Evolutionary conservation across 495 filamentous ascomycete species (phyloP).

Genomic region (Podospora conica): DNA sequence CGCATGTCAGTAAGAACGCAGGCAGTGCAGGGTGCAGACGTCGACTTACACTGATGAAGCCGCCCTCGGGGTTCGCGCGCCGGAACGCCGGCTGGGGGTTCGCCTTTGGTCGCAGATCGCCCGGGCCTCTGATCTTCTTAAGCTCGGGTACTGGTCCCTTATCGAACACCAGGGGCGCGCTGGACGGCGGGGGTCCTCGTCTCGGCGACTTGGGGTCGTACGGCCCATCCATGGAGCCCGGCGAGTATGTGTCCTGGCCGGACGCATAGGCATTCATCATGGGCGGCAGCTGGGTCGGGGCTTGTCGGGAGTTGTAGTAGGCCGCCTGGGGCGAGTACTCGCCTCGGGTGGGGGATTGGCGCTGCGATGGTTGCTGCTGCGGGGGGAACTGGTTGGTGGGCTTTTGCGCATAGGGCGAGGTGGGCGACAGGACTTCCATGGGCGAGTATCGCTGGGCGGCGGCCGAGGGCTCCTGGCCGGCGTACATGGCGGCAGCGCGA

Average conservation of each 20-base stretch:
- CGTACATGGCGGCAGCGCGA: conserved; percentile 46
- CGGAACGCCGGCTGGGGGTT: conserved; percentile 85
- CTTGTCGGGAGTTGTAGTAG: conserved; percentile 44
- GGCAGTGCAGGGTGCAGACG: background rate
- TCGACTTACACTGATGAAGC: conserved; percentile 88
- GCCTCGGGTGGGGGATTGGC: conserved; percentile 45
- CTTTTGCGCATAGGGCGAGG: conserved; percentile 46
- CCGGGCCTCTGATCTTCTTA: conserved; percentile 61
- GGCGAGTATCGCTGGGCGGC: conserved; percentile 91
- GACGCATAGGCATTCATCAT: conserved; percentile 56
- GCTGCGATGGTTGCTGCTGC: conserved; percentile 32
- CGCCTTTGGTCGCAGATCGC: conserved; percentile 74
- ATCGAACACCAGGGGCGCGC: conserved; percentile 41
- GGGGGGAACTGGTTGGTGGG: conserved; percentile 35
- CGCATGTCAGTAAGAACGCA: background rate
- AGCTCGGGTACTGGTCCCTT: conserved; percentile 83
- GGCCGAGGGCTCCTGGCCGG: conserved; percentile 68
- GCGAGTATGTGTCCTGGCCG: conserved; percentile 57
- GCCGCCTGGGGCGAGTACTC: conserved; percentile 44
- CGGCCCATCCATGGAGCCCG: conserved; percentile 60
- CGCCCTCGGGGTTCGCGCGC: conserved; percentile 92
- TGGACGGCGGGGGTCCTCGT: conserved; percentile 42
- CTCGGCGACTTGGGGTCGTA: conserved; percentile 76
- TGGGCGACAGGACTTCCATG: conserved; percentile 70
- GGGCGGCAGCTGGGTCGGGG: conserved; percentile 57